Percentiles rank a stretch among this genome's conserved stretches.
phyloP scores from a whole-genome alignment of 192 early-diverging fungal species.

The Linnemannia elongata region DNA sequence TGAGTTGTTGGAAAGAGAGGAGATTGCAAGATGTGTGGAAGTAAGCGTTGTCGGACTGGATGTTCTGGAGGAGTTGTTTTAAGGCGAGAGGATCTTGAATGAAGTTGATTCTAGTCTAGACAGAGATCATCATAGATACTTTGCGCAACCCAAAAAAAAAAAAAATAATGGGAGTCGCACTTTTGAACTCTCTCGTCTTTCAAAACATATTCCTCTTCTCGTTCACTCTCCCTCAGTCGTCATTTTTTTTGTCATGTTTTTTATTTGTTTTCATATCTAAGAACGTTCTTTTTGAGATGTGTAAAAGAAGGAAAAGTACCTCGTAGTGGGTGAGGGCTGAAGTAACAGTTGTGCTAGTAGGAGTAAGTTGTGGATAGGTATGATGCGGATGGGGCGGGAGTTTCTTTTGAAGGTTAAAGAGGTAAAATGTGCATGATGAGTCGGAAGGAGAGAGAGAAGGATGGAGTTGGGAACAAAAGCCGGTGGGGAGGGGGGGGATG shows the following conservation, averaged over 20 bases:
- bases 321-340: neutral
- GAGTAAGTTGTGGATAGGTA: neutral
- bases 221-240: neutral
- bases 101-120: no score
- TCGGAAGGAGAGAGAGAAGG: neutral
- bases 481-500: neutral
- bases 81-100: no score
- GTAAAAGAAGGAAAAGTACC: neutral
- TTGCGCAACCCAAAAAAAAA: no score
- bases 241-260: neutral
- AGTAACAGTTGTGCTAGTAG: neutral
- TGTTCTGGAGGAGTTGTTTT: no score
- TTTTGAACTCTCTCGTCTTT: neutral
- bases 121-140: no score
- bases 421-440: neutral
- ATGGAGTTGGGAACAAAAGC: neutral
- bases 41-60: no score
- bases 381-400: no score
- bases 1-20: no score
- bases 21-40: no score
- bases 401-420: neutral
- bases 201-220: neutral
- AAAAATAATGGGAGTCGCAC: no score
- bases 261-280: conserved; percentile 14
- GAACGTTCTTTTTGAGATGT: neutral